Base-by-base conservation (phyloP, 805 yeast genomes). In the Zygosaccharomyces lentus region DNA sequence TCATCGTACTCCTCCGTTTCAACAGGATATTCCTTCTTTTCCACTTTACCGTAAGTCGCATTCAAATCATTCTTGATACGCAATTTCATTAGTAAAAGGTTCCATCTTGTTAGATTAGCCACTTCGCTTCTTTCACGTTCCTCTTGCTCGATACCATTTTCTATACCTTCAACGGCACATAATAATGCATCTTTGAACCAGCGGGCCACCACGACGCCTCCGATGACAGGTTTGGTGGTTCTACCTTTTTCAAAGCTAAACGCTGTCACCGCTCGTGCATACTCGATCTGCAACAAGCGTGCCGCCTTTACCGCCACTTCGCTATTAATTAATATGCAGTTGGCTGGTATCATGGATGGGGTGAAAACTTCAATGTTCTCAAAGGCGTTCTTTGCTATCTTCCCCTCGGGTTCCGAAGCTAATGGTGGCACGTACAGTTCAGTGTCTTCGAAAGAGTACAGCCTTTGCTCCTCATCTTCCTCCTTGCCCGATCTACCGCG, bases 331-430 rank as follows among this genome's bases (percentile, higher is more conserved):
- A 87, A 76, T 9, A 70, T 75, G 7, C 87, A 95, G 17, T 91
- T 90, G 13, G 68, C 73, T 0, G 99, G 99, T 1, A 91, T 68
- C 98, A 91, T 91, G 35, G 79, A 70, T 0, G 82, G 77, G 1
- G 76, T 76, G 64, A 85, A 91, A 1, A 89, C 65, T 56, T 91
- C 98, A 41, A 91, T 77, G 52, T 91, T 89, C 0, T 95, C 95
- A 61, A 71, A 91, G 1, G 82, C 81, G 60, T 88, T 88, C 54
- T 80, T 84, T 2, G 84, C 81, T 6, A 91, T 77, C 29, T 69
- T 68, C 0, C 96, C 96, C 56, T 83, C 73, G 0, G 53, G 48
- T 0, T 65, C 72, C 0, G 80, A 75, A 0, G 72, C 68, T 0
- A 83, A 77, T 0, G 82, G 83, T 1, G 98, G 90, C 1, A 68